Evolutionary conservation across 441 rosid species (phyloP).

Genomic region (Brassica hybrid): DNA sequence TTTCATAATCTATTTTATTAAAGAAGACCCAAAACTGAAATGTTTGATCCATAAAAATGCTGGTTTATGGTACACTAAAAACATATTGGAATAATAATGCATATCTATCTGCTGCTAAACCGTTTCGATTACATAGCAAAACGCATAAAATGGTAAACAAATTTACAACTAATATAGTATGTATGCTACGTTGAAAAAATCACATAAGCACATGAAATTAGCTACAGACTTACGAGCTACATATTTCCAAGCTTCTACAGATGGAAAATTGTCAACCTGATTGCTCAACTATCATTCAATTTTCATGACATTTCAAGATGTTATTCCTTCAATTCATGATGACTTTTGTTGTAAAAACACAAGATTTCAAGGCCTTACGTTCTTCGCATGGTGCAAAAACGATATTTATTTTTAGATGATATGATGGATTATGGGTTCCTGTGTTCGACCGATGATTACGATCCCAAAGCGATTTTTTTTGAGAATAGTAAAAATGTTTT

Average conservation of each 20-base stretch:
- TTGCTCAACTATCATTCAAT: neutral
- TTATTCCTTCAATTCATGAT: neutral
- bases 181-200: neutral
- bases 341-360: constrained; percentile 1
- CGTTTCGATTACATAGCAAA: neutral
- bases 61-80: neutral
- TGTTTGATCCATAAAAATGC: neutral
- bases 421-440: neutral
- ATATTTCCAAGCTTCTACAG: constrained; percentile 1
- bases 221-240: neutral
- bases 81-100: neutral
- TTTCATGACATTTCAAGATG: neutral
- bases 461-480: neutral
- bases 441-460: neutral
- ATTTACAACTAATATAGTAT: neutral
- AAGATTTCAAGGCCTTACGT: too few species aligned
- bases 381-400: too few species aligned
- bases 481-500: too few species aligned
- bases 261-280: constrained; percentile 23
- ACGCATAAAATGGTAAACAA: neutral
- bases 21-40: neutral
- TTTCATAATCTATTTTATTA: neutral
- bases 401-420: neutral
- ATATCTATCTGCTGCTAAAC: too few species aligned
- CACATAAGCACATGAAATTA: constrained; percentile 2